These are phyloP conservation scores for Phytophthora meadii DNA, from an alignment of 352 stramenopile genomes.

Conservation along the genomic window DNA sequence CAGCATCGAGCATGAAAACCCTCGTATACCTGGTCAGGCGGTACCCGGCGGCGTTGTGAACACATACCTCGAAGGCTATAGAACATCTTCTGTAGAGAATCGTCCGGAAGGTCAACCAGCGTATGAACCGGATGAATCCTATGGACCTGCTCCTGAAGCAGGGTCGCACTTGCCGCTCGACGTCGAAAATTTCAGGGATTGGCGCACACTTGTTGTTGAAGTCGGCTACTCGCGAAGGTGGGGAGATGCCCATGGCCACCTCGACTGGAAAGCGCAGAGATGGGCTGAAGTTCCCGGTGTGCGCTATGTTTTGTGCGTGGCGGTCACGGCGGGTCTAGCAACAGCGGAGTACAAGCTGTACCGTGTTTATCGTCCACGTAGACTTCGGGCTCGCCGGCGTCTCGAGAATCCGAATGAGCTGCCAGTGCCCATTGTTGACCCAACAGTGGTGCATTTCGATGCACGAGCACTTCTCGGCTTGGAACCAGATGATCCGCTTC, in stretches of 20 bases:
- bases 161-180: no score
- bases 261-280: slow-evolving; percentile 12
- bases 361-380: not conserved
- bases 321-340: not conserved
- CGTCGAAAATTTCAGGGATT: no score
- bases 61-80: no score
- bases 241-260: not conserved
- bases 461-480: not conserved
- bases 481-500: not conserved
- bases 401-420: not conserved
- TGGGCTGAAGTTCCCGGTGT: slow-evolving; percentile 2
- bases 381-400: no score
- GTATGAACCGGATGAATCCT: no score
- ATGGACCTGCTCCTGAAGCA: no score
- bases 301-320: no score
- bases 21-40: not conserved
- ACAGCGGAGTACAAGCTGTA: slow-evolving; percentile 3
- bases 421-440: not conserved
- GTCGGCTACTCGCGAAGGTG: not conserved
- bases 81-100: no score
- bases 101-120: no score
- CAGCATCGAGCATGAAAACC: not conserved
- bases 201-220: slow-evolving; percentile 9
- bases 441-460: not conserved
- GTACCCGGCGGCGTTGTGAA: no score